Evolutionary conservation across 2,329 filamentous ascomycete species (phyloP), one percentile per base, ranked within the genome.

Genomic region (Cercospora sesami): DNA sequence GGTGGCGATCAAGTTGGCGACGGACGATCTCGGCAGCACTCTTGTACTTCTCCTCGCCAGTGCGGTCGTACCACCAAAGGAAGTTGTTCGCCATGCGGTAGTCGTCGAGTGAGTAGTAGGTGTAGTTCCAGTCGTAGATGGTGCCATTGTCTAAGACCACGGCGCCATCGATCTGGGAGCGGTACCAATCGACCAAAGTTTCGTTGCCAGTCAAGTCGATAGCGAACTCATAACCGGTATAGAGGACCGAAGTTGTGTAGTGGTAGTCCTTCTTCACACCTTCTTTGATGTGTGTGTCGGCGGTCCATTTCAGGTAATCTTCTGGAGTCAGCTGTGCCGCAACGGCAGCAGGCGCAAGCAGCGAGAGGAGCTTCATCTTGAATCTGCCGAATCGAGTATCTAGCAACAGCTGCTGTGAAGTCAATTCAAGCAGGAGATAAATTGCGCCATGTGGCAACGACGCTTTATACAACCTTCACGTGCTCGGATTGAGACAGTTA

Each of bases 91-190:
- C 78, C 23, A 69, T 74, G 51, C 73, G 74, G 18, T 78, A 71
- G 30, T 78, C 72, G 61, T 79, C 78, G n/a, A 79, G 69, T 0
- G 76, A 85, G 77, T 86, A 84, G 72, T 80, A 82, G 2, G 76
- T 76, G 14, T 81, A 75, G 64, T 84, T 79, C 79, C 84, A 87
- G 18, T 79, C 78, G 14, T 77, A 75, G 65, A 86, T 77, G 4
- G 81, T 82, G 12, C 86, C 86, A 48, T 86, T 76, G n/a, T 77
- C 72, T 1, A 79, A 72, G 2, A 87, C 81, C 7, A 86, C 78
- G 0, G 79, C 78, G 60, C 85, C 83, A 8, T 73, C 71, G 28
- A 73, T 70, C 30, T 71, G 71, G 4, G 69, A 70, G n/a, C 60
- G 51, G 31, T 69, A 69, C 69, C 69, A 73, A n/a, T 71, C 69